phyloP scores from a whole-genome alignment of 2,329 filamentous ascomycete species.

The Talaromyces rugulosus region DNA sequence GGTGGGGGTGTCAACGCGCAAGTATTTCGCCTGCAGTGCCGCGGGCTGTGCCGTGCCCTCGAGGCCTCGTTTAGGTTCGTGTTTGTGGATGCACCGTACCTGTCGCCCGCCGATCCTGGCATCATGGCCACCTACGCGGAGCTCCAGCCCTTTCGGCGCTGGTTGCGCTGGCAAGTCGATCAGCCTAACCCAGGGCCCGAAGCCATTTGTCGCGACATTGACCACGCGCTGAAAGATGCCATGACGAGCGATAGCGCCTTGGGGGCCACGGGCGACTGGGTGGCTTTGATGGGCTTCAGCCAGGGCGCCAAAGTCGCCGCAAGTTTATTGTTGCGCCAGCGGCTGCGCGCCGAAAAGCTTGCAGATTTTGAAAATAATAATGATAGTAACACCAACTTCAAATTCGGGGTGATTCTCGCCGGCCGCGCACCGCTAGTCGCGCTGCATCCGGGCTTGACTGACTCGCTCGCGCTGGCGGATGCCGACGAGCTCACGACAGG shows the following conservation, averaged over 20 bases:
- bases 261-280: slow-evolving; percentile 55
- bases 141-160: slow-evolving; percentile 61
- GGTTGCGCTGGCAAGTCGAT: slow-evolving; percentile 61
- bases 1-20: slow-evolving; percentile 70
- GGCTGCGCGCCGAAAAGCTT: slow-evolving; percentile 38
- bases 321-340: slow-evolving; percentile 59
- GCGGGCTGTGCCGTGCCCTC: slow-evolving; percentile 51
- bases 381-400: slow-evolving; percentile 36
- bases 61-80: slow-evolving; percentile 62
- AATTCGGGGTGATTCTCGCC: slow-evolving; percentile 60
- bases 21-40: slow-evolving; percentile 66
- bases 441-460: slow-evolving; percentile 14
- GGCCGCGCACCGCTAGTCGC: slow-evolving; percentile 58
- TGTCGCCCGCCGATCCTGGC: slow-evolving; percentile 57
- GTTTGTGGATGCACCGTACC: slow-evolving; percentile 67
- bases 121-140: slow-evolving; percentile 62
- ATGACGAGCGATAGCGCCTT: slow-evolving; percentile 51
- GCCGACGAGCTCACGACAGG: slow-evolving; percentile 9
- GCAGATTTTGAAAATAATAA: neutral
- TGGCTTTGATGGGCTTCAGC: slow-evolving; percentile 62
- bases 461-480: slow-evolving; percentile 6
- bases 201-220: slow-evolving; percentile 36
- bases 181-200: slow-evolving; percentile 21
- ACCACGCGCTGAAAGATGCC: slow-evolving; percentile 16
- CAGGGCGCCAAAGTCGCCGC: slow-evolving; percentile 62